Evolutionary conservation across 805 yeast genomes (phyloP).

Genomic region (Wickerhamomyces kurtzmanii): DNA sequence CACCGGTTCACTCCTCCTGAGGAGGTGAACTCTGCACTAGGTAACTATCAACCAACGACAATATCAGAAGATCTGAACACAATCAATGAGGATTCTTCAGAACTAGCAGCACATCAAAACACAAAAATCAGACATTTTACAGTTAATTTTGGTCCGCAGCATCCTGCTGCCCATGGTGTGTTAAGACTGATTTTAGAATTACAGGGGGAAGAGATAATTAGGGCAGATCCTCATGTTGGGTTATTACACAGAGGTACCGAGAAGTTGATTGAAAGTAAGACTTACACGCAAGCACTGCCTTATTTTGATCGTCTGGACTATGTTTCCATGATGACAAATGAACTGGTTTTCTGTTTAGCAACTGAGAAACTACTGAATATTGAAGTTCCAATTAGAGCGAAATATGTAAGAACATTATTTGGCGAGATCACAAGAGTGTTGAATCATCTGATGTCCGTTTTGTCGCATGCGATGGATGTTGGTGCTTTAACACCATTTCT

Average conservation of each 20-base stretch:
- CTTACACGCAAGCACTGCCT: slow-evolving; percentile 82
- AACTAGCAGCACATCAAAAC: slow-evolving; percentile 14
- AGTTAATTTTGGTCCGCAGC: slow-evolving; percentile 88
- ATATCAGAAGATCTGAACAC: slow-evolving; percentile 19
- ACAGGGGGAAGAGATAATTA: slow-evolving; percentile 80
- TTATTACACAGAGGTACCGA: slow-evolving; percentile 84
- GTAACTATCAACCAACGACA: slow-evolving; percentile 19
- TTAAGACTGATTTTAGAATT: slow-evolving; percentile 76
- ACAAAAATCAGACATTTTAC: slow-evolving; percentile 76
- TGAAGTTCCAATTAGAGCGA: slow-evolving; percentile 78
- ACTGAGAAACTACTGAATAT: slow-evolving; percentile 77
- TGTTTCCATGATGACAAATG: slow-evolving; percentile 86
- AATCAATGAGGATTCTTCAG: slow-evolving; percentile 25
- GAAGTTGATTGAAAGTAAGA: slow-evolving; percentile 77
- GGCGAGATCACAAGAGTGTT: slow-evolving; percentile 80
- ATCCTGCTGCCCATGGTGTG: slow-evolving; percentile 94
- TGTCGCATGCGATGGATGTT: slow-evolving; percentile 89
- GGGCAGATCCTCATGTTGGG: slow-evolving; percentile 87
- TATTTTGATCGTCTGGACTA: slow-evolving; percentile 84
- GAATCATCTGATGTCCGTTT: slow-evolving; percentile 79
- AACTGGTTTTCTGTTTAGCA: slow-evolving; percentile 74
- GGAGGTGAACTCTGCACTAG: slow-evolving; percentile 29
- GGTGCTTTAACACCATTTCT: slow-evolving; percentile 90
- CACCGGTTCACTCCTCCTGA: slow-evolving; percentile 11
- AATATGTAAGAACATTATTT: slow-evolving; percentile 76